Evolutionary conservation across 176 grass and related monocot genomes (phyloP), one percentile per base, ranked within the genome.

Genomic region (Avena atlantica): DNA sequence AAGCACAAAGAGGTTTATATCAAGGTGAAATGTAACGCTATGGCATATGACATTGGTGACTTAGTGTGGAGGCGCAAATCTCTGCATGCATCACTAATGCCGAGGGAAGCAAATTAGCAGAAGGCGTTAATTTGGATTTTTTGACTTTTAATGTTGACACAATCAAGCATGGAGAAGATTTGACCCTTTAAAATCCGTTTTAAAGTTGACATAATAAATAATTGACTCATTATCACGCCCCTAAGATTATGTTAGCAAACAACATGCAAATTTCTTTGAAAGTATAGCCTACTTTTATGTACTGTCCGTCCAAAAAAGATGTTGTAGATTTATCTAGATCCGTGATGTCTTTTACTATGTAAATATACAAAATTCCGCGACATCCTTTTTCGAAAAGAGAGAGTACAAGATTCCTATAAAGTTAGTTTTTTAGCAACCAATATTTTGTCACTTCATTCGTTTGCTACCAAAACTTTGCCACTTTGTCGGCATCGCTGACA

Each of bases 31-130:
- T 60, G 57, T 60, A 4, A 67, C 27, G 3, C 3, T 8, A 69
- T 69, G 66, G 16, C 1, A 69, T n/a, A 72, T 2, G 40, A 72
- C 37, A 71, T n/a, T 21, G 4, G 31, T 34, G 31, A 34, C 31
- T 34, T 34, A 3, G 19, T 19, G 68, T 73, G 44, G 70, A 48
- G 44, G 70, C 24, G n/a, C 42, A 47, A 73, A 73, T 73, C n/a
- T 5, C 70, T 48, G 12, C 13, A 31, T 67, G 64, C 13, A 37
- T 20, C 20, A 71, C 31, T 87, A 81, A 87, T 87, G 27, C 8
- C 6, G 1, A 2, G 19, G n/a, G 13, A 74, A 70, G 13, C 0
- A 15, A 87, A 87, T 87, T 75, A 87, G 69, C 29, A 65, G 52
- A 12, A 63, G 0, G 5, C 23, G 9, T 47, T 29, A 63, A 19